Conservation (phyloP, 768 basidiomycete genomes). For the Cystoderma amianthinum region DNA sequence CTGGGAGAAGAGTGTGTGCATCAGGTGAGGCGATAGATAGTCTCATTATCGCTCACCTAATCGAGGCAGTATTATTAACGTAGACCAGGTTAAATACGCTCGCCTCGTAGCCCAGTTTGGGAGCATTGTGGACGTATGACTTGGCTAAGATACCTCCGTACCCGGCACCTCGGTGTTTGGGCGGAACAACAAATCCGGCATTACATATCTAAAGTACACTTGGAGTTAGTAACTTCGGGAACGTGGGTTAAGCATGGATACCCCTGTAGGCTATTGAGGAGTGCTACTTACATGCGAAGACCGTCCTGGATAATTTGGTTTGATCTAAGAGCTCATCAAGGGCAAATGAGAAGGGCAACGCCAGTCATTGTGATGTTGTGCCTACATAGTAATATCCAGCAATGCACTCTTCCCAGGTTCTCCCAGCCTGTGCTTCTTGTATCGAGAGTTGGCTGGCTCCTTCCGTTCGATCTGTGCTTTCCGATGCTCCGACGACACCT, state of each 20-base stretch:
- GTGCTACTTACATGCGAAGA: constrained; percentile 72
- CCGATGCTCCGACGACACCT: constrained; percentile 36
- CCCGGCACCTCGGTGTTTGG: constrained; percentile 51
- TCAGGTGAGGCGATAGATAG: background rate
- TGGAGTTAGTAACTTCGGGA: constrained; percentile 1
- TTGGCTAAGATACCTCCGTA: constrained; percentile 68
- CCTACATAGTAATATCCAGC: constrained; percentile 77
- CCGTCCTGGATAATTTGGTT: constrained; percentile 86
- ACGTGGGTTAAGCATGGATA: background rate
- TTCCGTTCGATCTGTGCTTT: constrained; percentile 13
- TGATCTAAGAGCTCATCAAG: constrained; percentile 34
- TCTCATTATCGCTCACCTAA: constrained; percentile 34
- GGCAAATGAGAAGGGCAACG: constrained; percentile 1
- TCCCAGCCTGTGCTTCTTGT: constrained; percentile 36
- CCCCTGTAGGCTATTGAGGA: background rate
- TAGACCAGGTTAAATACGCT: constrained; percentile 93
- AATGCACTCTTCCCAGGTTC: constrained; percentile 62
- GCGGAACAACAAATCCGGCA: constrained; percentile 79
- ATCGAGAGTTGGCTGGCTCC: constrained; percentile 21
- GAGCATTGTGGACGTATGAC: constrained; percentile 79
- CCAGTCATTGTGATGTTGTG: constrained; percentile 1
- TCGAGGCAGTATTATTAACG: constrained; percentile 72
- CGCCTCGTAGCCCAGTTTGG: constrained; percentile 65
- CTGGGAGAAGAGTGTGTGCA: constrained; percentile 17
- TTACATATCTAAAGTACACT: constrained; percentile 64